These are phyloP conservation scores for Trichoderma sp. DNA, from an alignment of 2,329 filamentous ascomycete genomes.

Conservation along the genomic window DNA sequence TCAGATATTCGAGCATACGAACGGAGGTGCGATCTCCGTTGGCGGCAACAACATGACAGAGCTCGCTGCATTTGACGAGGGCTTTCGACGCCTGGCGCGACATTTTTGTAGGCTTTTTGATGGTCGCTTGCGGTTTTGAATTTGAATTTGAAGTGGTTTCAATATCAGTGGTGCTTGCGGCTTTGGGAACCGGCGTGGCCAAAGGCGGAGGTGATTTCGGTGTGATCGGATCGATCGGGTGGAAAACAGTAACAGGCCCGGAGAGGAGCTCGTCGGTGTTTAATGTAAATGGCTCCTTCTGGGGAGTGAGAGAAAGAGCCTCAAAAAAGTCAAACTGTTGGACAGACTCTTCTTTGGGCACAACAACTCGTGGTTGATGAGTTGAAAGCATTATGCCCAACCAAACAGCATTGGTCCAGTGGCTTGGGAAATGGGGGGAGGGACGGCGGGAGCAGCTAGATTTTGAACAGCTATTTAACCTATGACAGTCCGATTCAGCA, in stretches of 20 bases:
- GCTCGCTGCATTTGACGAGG: neutral
- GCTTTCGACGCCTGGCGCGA: neutral
- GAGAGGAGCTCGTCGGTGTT: neutral
- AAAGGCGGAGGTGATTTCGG: neutral
- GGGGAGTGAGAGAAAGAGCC: conserved; percentile 11
- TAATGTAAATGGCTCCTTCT: conserved; percentile 6
- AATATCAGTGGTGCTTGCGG: neutral
- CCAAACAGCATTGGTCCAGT: neutral
- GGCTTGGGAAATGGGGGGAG: neutral
- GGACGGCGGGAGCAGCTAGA: neutral
- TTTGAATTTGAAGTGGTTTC: neutral
- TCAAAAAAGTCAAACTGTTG: conserved; percentile 15
- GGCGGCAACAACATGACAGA: conserved; percentile 1
- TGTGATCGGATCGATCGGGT: neutral
- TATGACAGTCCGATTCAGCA: neutral
- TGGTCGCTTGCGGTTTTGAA: neutral
- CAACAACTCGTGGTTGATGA: neutral
- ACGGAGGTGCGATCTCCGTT: conserved; percentile 10
- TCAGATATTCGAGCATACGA: conserved; percentile 63
- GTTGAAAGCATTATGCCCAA: conserved; percentile 1
- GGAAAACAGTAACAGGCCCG: neutral
- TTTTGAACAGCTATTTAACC: neutral
- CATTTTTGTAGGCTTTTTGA: neutral
- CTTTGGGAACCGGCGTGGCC: neutral
- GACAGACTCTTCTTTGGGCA: neutral